A percentile compares a stretch with the other conserved stretches of the same genome.
phyloP scores from a whole-genome alignment of 306 rosid species.

The Leucaena leucocephala region DNA sequence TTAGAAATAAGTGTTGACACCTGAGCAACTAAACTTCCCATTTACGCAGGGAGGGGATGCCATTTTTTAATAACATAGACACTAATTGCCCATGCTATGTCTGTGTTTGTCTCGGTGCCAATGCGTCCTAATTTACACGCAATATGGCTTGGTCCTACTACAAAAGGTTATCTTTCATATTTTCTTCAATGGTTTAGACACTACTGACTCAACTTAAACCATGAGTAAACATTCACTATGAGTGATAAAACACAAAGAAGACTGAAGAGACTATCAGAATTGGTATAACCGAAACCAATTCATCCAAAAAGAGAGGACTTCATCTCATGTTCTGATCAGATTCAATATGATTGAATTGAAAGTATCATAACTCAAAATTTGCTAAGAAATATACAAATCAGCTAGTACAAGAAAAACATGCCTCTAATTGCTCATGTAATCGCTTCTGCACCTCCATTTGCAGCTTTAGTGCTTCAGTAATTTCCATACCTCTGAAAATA shows the following conservation, averaged over 20 bases:
- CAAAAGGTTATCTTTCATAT: neutral
- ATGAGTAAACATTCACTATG: conserved; percentile 1
- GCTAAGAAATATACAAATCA: conserved; percentile 22
- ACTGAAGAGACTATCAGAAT: neutral
- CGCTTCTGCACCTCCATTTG: conserved; percentile 99
- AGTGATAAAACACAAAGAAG: neutral
- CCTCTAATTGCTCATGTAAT: conserved; percentile 98
- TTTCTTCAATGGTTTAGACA: neutral
- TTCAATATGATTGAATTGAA: conserved; percentile 18
- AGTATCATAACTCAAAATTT: neutral
- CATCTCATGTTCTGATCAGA: conserved; percentile 21
- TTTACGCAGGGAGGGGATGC: neutral
- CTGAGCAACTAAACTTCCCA: neutral
- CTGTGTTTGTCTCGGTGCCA: neutral
- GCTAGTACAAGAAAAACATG: conserved; percentile 42
- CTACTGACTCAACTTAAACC: neutral
- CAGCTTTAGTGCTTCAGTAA: conserved; percentile 95
- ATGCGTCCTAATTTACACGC: neutral
- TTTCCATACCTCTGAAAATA: conserved; percentile 87
- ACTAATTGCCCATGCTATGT: neutral
- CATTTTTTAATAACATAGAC: neutral
- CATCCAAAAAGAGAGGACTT: neutral
- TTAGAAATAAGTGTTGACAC: neutral
- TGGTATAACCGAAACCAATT: conserved; percentile 13
- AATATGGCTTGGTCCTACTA: conserved; percentile 11